Evolutionary conservation across 2,329 filamentous ascomycete species (phyloP).

Genomic region (Claviceps sp.): DNA sequence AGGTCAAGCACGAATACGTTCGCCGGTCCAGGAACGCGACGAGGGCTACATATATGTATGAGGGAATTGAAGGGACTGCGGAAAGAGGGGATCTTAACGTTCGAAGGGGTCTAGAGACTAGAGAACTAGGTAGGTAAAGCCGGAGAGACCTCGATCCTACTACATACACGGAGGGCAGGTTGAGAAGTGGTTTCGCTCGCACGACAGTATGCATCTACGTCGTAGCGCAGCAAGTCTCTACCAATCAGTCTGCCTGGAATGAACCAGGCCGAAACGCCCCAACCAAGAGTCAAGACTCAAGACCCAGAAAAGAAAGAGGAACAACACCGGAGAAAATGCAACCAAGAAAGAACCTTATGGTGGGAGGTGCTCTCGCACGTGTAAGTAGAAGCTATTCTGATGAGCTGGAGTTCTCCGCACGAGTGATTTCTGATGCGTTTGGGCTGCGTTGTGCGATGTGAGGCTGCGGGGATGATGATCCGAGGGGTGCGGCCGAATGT

Average conservation of each 20-base stretch:
- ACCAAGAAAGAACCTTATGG: background rate
- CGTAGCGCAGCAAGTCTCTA: background rate
- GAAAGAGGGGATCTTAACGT: background rate
- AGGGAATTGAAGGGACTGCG: background rate
- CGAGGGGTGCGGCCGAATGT: background rate
- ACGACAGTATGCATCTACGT: background rate
- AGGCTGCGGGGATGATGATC: background rate
- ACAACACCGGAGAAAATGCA: background rate
- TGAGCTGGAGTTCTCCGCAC: background rate
- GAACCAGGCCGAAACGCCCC: background rate
- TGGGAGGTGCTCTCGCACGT: too few relatives aligned
- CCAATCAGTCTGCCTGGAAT: background rate
- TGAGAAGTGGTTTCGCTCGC: background rate
- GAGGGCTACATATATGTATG: background rate
- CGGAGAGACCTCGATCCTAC: background rate
- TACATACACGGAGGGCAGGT: background rate
- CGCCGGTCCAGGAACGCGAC: background rate
- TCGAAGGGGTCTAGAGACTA: background rate
- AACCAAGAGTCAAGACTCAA: background rate
- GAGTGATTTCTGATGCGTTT: background rate
- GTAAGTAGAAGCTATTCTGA: background rate
- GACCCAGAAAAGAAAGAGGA: too few relatives aligned
- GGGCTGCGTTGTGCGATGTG: background rate
- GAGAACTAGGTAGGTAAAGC: too few relatives aligned
- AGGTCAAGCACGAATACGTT: background rate